Evolutionary conservation across 2,329 filamentous ascomycete species (phyloP), one percentile per base, ranked within the genome.

Genomic region (Scorias spongiosa): DNA sequence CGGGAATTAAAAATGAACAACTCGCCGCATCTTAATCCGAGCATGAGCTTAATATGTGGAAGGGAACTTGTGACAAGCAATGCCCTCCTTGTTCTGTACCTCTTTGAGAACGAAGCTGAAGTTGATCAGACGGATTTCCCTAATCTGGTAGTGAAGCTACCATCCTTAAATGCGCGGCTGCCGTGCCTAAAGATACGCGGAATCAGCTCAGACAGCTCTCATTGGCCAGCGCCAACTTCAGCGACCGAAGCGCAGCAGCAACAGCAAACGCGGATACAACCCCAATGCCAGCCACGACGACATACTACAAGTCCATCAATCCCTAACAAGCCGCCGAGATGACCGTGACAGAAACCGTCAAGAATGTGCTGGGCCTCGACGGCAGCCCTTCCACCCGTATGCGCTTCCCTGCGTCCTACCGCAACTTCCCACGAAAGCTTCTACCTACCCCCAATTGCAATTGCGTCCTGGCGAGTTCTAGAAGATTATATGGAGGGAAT

Each of bases 311-410:
- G 32, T 12, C 3, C 32, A 12, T 9, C 32, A 26, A 26, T 7
- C 20, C 20, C 20, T 26, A 26, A 7, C 20, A 26, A 36, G 15
- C 32, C 11, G 11, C 32, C 32, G 15, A 12, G 15, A 36, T 36
- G 32, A 36, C 32, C 32, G 32, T 36, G 12, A 47, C 62, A 42
- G 67, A 70, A 41, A 61, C 57, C 39, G 63, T 69, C 50, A 70
- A 70, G 58, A 62, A 66, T 44, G 66, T 66, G 48, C 66, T 70
- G 46, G 67, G 68, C 48, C 60, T 70, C 46, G 56, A 57, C 48
- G 57, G 56, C 55, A 47, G 49, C 15, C 53, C 54, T 34, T 47
- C 52, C 40, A 56, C 52, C 55, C 58, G 55, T 66, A 58, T 60
- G 57, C 45, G 20, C 20, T 8, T 30, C 10, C 5, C 41, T 28